Evolutionary conservation across 768 basidiomycete genomes (phyloP).

Genomic region (Chalciporus sphaerocephalus): DNA sequence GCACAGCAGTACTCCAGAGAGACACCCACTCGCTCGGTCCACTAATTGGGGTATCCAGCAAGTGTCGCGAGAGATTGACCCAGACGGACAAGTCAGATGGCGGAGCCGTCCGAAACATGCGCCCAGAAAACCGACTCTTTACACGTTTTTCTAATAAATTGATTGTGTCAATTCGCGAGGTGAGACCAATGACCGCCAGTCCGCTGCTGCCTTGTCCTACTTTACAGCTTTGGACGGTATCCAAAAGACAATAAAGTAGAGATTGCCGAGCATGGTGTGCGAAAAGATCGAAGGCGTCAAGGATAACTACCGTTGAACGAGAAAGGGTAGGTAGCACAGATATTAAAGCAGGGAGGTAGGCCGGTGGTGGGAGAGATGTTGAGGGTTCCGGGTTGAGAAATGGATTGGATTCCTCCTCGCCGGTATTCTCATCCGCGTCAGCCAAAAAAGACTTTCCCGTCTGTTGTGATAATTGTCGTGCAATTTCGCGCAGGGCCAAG

Average conservation of each 20-base stretch:
- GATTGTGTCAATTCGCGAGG: conserved; percentile 82
- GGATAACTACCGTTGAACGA: conserved; percentile 74
- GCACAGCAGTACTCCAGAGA: conserved; percentile 56
- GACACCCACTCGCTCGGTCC: conserved; percentile 49
- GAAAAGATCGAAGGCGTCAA: conserved; percentile 94
- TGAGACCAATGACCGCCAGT: conserved; percentile 81
- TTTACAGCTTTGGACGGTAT: conserved; percentile 85
- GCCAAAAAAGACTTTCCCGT: conserved; percentile 59
- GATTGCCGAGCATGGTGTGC: conserved; percentile 88
- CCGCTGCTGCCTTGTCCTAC: conserved; percentile 58
- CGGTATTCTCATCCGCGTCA: conserved; percentile 27
- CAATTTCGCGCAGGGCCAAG: conserved; percentile 89
- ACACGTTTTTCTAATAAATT: conserved; percentile 92
- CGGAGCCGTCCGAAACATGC: conserved; percentile 75
- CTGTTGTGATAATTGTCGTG: conserved; percentile 74
- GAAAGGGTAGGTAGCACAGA: conserved; percentile 73
- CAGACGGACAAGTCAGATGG: conserved; percentile 49
- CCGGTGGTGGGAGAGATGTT: conserved; percentile 53
- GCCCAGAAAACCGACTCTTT: conserved; percentile 93
- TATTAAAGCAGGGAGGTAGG: conserved; percentile 71
- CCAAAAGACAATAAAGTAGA: conserved; percentile 90
- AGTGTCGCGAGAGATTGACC: conserved; percentile 42
- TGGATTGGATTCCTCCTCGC: conserved; percentile 45
- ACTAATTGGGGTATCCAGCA: conserved; percentile 36
- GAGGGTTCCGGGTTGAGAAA: conserved; percentile 39